Evolutionary conservation across 1,284 basidiomycete genomes (phyloP).

Genomic region (Trichosporon sp.): DNA sequence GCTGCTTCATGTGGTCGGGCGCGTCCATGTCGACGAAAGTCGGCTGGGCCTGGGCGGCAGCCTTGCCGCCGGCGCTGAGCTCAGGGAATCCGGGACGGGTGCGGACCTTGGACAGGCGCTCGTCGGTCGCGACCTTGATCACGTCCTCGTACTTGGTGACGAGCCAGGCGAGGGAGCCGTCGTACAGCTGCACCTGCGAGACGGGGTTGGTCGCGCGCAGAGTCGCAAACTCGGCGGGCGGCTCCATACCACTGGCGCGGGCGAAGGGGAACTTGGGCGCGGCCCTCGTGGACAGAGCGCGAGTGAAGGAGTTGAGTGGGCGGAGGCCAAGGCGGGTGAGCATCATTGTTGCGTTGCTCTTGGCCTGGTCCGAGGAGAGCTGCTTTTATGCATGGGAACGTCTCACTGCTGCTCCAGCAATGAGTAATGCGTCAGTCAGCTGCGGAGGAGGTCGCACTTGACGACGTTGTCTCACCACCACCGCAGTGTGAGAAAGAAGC

Average conservation of each 20-base stretch:
- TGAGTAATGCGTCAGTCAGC: not conserved
- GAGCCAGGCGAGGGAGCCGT: conserved; percentile 25
- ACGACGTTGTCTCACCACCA: not conserved
- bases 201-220: conserved; percentile 26
- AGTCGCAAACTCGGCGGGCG: conserved; percentile 23
- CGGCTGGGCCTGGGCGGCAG: conserved; percentile 26
- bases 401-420: not conserved
- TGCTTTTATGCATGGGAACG: not conserved
- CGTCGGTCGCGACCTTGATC: conserved; percentile 23
- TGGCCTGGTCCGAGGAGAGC: not conserved
- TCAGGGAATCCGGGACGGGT: conserved; percentile 28
- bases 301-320: not conserved
- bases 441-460: not conserved
- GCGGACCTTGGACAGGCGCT: conserved; percentile 27
- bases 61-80: conserved; percentile 30
- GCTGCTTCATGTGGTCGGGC: conserved; percentile 27
- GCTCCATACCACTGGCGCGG: conserved; percentile 27
- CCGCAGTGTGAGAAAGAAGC: not conserved
- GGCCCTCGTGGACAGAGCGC: not conserved
- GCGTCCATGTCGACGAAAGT: conserved; percentile 31
- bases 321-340: not conserved
- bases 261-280: conserved; percentile 23
- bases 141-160: conserved; percentile 30
- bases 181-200: conserved; percentile 23
- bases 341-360: not conserved